These are phyloP conservation scores for Cryptococcus sp. DNA, from an alignment of 1,284 basidiomycete species.

Conservation along the genomic window DNA sequence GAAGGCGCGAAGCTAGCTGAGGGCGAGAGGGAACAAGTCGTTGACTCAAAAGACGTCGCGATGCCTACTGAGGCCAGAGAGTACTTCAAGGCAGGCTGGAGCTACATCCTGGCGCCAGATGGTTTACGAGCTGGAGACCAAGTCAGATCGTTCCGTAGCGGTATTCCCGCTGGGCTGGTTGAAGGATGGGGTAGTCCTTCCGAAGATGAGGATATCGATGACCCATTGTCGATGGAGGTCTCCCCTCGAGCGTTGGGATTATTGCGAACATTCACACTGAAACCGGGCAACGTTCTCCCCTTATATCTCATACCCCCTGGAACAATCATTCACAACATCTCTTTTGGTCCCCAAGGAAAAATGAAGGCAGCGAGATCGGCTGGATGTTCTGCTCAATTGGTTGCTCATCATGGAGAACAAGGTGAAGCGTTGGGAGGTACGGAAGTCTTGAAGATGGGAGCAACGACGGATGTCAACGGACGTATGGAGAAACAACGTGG, in stretches of 20 bases:
- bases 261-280: conserved; percentile 76
- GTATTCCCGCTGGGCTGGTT: conserved; percentile 70
- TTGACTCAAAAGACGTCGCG: conserved; percentile 6
- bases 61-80: conserved; percentile 13
- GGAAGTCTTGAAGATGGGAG: conserved; percentile 37
- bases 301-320: conserved; percentile 87
- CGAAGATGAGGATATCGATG: not conserved
- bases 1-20: conserved; percentile 24
- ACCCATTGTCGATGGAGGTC: conserved; percentile 2
- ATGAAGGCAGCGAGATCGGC: conserved; percentile 84
- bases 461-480: conserved; percentile 20
- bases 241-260: conserved; percentile 64
- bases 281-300: conserved; percentile 90
- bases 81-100: conserved; percentile 49
- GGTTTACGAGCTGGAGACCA: conserved; percentile 81
- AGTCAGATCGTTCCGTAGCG: conserved; percentile 80
- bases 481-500: conserved; percentile 29
- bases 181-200: conserved; percentile 55
- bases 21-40: not conserved
- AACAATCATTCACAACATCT: conserved; percentile 82
- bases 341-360: conserved; percentile 69
- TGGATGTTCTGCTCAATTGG: conserved; percentile 77
- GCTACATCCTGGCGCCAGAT: conserved; percentile 89
- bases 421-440: conserved; percentile 39
- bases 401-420: conserved; percentile 59